These are phyloP conservation scores for Lotmaria passim DNA, from an alignment of 208 protist species.

Conservation along the genomic window DNA sequence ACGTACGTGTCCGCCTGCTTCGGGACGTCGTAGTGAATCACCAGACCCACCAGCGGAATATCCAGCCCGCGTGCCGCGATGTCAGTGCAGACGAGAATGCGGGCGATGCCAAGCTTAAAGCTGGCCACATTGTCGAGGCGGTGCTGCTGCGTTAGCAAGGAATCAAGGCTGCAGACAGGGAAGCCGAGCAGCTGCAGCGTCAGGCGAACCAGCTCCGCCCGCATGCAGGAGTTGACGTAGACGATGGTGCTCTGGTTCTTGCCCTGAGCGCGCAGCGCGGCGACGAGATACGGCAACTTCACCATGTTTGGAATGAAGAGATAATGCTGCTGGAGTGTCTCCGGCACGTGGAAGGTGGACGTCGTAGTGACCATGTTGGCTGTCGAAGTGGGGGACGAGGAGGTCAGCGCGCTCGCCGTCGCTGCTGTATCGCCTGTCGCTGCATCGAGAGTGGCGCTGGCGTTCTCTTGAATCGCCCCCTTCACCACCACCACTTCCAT, in stretches of 20 bases:
- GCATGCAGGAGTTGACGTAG: conserved; percentile 86
- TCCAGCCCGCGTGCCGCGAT: conserved; percentile 97
- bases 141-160: conserved; percentile 97
- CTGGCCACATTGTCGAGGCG: conserved; percentile 96
- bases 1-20: conserved; percentile 97
- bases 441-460: neutral
- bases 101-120: conserved; percentile 95
- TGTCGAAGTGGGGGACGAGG: neutral
- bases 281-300: conserved; percentile 83
- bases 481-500: conserved; percentile 37
- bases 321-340: conserved; percentile 63
- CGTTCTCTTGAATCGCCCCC: conserved; percentile 13
- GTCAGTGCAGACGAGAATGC: conserved; percentile 92
- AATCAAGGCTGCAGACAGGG: conserved; percentile 97
- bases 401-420: neutral
- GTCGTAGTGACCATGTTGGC: neutral
- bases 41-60: conserved; percentile 95
- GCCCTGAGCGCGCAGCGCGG: conserved; percentile 58
- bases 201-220: conserved; percentile 86
- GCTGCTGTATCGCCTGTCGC: neutral
- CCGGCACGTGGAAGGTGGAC: conserved; percentile 40
- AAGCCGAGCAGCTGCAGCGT: conserved; percentile 93
- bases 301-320: conserved; percentile 86
- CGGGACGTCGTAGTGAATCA: conserved; percentile 98
- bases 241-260: conserved; percentile 82